These are phyloP conservation scores for Ceratonia siliqua DNA, from an alignment of 306 rosid genomes.

Conservation along the genomic window DNA sequence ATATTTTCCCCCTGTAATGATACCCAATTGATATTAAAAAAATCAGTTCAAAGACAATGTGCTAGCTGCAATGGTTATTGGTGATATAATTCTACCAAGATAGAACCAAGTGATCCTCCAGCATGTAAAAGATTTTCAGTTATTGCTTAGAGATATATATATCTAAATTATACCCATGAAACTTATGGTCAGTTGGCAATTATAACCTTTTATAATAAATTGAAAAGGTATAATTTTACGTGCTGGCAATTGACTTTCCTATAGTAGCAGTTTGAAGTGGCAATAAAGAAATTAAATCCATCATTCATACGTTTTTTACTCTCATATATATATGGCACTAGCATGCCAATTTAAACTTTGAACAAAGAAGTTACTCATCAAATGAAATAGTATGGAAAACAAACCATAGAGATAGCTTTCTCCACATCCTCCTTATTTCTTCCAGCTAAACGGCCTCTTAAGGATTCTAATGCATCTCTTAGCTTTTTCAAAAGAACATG, in stretches of 20 bases:
- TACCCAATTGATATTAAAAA: too few relatives aligned
- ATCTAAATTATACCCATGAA: too few relatives aligned
- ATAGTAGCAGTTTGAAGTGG: neutral
- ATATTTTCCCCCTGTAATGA: too few relatives aligned
- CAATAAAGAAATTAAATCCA: neutral
- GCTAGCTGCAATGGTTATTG: too few relatives aligned
- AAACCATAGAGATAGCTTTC: constrained; percentile 95
- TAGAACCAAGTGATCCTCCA: too few relatives aligned
- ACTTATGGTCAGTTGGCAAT: neutral
- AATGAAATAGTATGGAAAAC: constrained; percentile 28
- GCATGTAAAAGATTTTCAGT: too few relatives aligned
- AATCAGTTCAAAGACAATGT: too few relatives aligned
- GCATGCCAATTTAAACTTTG: constrained; percentile 28
- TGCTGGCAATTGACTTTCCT: neutral
- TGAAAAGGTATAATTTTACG: neutral
- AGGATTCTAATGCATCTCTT: constrained; percentile 85
- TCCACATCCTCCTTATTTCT: constrained; percentile 92
- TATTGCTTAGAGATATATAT: too few relatives aligned
- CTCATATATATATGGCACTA: neutral
- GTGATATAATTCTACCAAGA: too few relatives aligned
- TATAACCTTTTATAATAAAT: neutral
- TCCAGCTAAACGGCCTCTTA: constrained; percentile 81
- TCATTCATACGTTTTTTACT: neutral
- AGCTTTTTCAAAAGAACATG: constrained; percentile 96
- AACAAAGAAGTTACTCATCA: constrained; percentile 8